Base-by-base conservation (phyloP, 2,329 filamentous ascomycete species). In the Cercospora citrullina region DNA sequence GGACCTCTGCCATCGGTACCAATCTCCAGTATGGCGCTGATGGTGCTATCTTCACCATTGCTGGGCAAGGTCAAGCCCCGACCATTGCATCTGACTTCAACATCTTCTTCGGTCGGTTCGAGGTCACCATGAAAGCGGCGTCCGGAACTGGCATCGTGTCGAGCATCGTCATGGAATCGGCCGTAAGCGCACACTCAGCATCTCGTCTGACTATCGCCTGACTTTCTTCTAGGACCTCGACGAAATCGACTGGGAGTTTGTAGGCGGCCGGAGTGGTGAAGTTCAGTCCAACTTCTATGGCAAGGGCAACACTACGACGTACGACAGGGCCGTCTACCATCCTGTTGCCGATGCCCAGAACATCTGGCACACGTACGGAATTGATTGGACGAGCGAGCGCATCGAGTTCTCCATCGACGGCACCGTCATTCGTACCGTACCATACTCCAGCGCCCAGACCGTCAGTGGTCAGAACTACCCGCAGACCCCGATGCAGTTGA, bases 201-300 rank as follows among this genome's bases (percentile, higher is more conserved):
- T 51, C 21, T 51, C 26, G 10, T 14, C 21, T 23, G 21, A 51
- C 45, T n/a, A 6, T 23, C 21, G 3, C 26, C 45, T 51, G 3
- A 51, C 45, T 21, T 42, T 26, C 21, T 10, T 23, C 14, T 3
- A 51, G 45, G 89, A 92, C 74, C 85, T 94, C 9, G 93, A 96
- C 78, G 92, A 96, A 80, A 89, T 96, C 45, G 93, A 96, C 77
- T 95, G 91, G 87, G 91, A 94, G 77, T 91, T 91, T 77, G 83
- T 92, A 62, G 91, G 91, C 57, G 85, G 85, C 88, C 91, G 63
- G 75, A 79, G 81, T 67, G 86, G 83, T 18, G 80, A 84, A 36
- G 90, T 87, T 8, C 85, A 91, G 73, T 90, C 87, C 72, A 94
- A 94, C 82, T 94, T 90, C 81, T 92, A 91, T 80, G 67, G 88